Evolutionary conservation across 2,329 filamentous ascomycete genomes (phyloP), one percentile per base, ranked within the genome.

Genomic region (Botrytis paeoniae): DNA sequence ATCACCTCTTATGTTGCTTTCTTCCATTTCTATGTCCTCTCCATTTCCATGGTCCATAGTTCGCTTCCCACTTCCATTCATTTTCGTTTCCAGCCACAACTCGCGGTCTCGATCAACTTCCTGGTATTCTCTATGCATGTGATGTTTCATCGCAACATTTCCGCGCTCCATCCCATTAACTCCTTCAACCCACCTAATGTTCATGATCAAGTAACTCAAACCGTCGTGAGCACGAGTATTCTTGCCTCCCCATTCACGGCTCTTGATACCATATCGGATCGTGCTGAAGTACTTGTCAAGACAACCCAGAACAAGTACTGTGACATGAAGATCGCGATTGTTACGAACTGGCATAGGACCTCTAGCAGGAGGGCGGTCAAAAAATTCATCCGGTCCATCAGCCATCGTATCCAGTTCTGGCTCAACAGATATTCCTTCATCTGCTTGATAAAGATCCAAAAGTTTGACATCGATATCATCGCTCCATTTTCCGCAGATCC

Each of bases 401-500:
- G 35, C 62, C 25, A 63, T 8, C 20, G 29, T 66, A 45, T 72
- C 61, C 9, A 57, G 57, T 45, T 68, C 69, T 37, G 62, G 70
- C 16, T 75, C 73, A 39, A 76, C 65, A 9, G 59, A 73, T 22
- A 71, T 68, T 37, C 66, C 61, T 32, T 72, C 73, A 25, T 82
- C 73, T 82, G 85, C 69, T 70, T 83, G 75, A 65, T 87, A 85
- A 4, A 90, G 82, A 29, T 88, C 88, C 18, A 97, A 85, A 82
- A 95, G 84, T 20, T 86, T 84, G 1, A 89, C 85, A 77, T 96
- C 92, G 1, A 96, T 88, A 51, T 93, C 92, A 10, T 94, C 90
- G 7, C 89, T 86, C 92, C 95, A 97, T 78, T 95, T 93, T 48
- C 95, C 95, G 60, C 91, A 90, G 77, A 99, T 92, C 90, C 94